These are phyloP conservation scores for Thelonectria blattea DNA, from an alignment of 2,329 filamentous ascomycete species.

Conservation along the genomic window DNA sequence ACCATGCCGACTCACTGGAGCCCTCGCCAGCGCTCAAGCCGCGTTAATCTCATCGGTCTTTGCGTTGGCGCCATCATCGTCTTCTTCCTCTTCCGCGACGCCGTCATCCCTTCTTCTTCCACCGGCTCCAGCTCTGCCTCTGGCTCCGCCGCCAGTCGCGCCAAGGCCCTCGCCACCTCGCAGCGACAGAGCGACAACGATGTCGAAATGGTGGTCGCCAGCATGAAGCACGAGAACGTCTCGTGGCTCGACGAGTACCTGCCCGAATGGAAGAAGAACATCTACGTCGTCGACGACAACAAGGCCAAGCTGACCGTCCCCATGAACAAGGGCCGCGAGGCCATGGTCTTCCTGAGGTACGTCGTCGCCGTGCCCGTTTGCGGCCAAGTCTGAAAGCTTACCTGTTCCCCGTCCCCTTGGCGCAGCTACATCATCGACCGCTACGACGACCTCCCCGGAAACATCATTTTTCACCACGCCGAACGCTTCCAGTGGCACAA, in stretches of 20 bases:
- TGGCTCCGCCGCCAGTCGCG: conserved; percentile 14
- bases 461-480: conserved; percentile 55
- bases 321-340: conserved; percentile 57
- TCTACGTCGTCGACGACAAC: conserved; percentile 61
- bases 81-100: conserved; percentile 36
- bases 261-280: conserved; percentile 55
- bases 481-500: conserved; percentile 60
- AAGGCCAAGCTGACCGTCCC: conserved; percentile 54
- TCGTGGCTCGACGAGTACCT: conserved; percentile 52
- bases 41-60: conserved; percentile 35
- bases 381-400: not conserved
- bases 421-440: conserved; percentile 54
- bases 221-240: conserved; percentile 42
- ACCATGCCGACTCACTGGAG: conserved; percentile 36
- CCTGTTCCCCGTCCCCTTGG: conserved; percentile 13
- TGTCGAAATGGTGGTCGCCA: conserved; percentile 43
- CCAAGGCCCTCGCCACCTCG: conserved; percentile 21
- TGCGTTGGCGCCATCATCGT: conserved; percentile 34
- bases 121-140: conserved; percentile 2
- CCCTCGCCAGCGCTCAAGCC: conserved; percentile 37
- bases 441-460: conserved; percentile 53
- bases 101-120: conserved; percentile 26
- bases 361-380: conserved; percentile 15
- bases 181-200: conserved; percentile 36
- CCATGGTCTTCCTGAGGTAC: conserved; percentile 59